Percentiles rank a stretch among this genome's conserved stretches.
phyloP scores from a whole-genome alignment of 208 protist species.

The Tritrichomonas foetus region DNA sequence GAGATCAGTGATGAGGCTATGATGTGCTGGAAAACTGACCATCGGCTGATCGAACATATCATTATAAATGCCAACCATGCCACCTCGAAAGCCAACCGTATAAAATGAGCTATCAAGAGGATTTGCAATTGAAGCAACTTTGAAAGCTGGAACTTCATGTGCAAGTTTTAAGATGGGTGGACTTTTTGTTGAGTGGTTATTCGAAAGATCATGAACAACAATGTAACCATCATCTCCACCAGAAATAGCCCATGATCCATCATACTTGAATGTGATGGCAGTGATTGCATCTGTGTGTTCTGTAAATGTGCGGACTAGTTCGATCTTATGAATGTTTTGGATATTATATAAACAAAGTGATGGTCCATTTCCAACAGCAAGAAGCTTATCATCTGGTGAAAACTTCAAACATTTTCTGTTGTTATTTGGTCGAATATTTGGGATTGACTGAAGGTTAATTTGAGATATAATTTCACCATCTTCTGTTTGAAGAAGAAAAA shows the following conservation, averaged over 20 bases:
- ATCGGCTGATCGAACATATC: background rate
- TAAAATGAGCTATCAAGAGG: background rate
- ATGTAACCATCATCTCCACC: background rate
- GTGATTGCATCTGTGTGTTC: background rate
- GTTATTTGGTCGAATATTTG: background rate
- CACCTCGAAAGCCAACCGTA: background rate
- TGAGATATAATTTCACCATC: background rate
- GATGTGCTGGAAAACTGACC: background rate
- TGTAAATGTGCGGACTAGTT: background rate
- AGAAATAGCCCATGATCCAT: background rate
- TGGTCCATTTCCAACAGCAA: background rate
- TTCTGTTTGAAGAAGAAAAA: background rate
- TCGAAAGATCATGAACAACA: background rate
- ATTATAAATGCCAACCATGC: background rate
- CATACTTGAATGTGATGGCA: background rate
- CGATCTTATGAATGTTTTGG: background rate
- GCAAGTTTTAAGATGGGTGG: background rate
- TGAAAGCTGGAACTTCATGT: background rate
- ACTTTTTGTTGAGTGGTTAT: too few species aligned
- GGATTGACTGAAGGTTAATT: background rate
- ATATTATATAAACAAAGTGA: background rate
- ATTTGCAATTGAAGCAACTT: background rate
- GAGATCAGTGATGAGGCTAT: background rate
- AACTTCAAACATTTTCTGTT: background rate
- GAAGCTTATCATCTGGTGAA: background rate